Base-by-base conservation (phyloP, 164 flowering plant genomes). In the Paratinospora sagittata region DNA sequence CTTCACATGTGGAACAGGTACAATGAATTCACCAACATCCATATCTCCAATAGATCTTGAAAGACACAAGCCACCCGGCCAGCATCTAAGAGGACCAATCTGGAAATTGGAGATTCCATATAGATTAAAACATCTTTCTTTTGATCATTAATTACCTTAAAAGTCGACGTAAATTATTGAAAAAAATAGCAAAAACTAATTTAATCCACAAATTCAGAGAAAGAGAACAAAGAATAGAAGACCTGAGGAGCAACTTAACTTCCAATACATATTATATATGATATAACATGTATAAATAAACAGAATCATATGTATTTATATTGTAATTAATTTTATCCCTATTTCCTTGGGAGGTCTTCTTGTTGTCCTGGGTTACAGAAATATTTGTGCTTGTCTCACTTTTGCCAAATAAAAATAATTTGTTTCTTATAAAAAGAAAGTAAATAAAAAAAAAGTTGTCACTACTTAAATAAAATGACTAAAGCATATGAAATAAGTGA, bases 11-110 rank as follows among this genome's bases (percentile, higher is more conserved):
- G 72, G 72, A 27, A 69, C 72, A 36, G 72, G 72, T 21, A 69
- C 72, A 55, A 69, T 69, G 63, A 69, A 69, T 63, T 69, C 72
- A 63, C 72, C 72, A 69, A 69, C 72, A 13, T 69, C 72, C 72
- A 69, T 69, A 57, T 69, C 72, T 69, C 72, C 72, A 69, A 69
- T 69, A 52, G 72, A 69, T 69, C 72, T 69, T 33, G 72, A 69
- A 30, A 69, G 72, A 57, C 72, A 69, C 9, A 69, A 58, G 65
- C 72, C 72, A 34, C 72, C 72, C 24, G 72, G 72, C 72, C 72
- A 69, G 33, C 72, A 69, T 58, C 72, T 69, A 21, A 69, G 72
- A 69, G 72, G 72, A 45, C 72, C 72, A 58, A 69, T 69, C 72
- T 69, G 72, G 37, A 69, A 69, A 34, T 34, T 33, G 16, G 47